Base-by-base conservation (phyloP, 2,329 filamentous ascomycete genomes). In the Fusarium sp. region DNA sequence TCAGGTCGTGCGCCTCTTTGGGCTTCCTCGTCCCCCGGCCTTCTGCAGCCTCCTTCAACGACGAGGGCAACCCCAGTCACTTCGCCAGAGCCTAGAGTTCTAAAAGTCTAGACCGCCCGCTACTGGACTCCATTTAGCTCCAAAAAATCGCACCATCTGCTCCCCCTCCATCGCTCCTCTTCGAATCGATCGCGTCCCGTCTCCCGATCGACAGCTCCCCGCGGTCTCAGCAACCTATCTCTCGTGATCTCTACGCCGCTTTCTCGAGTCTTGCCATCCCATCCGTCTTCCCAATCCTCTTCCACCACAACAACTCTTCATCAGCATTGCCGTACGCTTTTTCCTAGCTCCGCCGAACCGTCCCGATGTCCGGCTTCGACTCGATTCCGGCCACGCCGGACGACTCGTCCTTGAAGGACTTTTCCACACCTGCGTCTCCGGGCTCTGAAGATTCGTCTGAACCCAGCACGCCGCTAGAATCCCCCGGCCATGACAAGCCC, bases 401-500 rank as follows among this genome's bases (percentile, higher is more conserved):
- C 70, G 85, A 86, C 62, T 74, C 78, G 60, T 61, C 75, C 55
- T 79, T 81, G 56, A 77, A 78, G 34, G 75, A 75, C 23, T 61
- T 79, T 23, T 70, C 79, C 57, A 81, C 78, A 30, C 84, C 84
- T 31, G 77, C 75, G 28, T 84, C 84, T 1, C 83, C 85, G 23
- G 81, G 78, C 47, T 85, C 83, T 16, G 80, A 83, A 69, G 79
- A 81, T 52, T 84, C 84, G 8, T 86, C 86, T 16, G 82, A 84
- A 63, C 81, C 83, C 56, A 85, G 79, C 72, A 87, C 85, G 10
- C 84, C 86, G 7, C 80, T 84, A 53, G 85, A 86, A 58, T 78
- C 78, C 3, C 72, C 81, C 60, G 62, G 76, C 72, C 66, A 83
- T 40, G 78, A 80, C 30, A 77, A 68, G 55, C 72, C 74, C 16